Conservation (phyloP, 768 basidiomycete species). For the Serendipita vermifera region DNA sequence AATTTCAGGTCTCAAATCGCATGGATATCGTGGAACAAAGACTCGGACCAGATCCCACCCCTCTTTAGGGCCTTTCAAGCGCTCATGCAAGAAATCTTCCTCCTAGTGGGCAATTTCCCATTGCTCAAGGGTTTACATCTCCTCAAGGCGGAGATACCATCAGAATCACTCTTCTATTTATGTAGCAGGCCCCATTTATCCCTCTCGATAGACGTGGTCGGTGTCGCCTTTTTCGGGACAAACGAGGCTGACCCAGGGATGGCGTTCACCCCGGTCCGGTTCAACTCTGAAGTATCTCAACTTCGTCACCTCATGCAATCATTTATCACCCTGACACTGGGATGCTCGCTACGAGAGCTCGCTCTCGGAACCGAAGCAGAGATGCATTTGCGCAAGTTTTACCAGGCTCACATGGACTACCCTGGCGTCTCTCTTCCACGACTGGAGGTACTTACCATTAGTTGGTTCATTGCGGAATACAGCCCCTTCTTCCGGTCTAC, state of each 20-base stretch:
- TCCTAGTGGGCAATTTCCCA: neutral
- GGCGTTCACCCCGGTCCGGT: no score
- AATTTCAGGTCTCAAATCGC: no score
- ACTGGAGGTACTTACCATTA: neutral
- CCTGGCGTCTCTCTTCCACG: neutral
- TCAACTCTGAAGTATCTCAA: no score
- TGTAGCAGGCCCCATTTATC: neutral
- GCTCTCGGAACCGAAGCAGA: neutral
- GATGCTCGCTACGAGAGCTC: conserved; percentile 3
- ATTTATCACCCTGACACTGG: neutral
- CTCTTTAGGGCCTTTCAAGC: neutral
- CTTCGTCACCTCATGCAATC: neutral
- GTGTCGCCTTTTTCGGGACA: no score
- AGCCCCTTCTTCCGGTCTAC: neutral
- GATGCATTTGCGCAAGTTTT: neutral
- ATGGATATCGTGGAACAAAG: no score
- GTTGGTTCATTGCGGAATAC: neutral
- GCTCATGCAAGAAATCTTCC: neutral
- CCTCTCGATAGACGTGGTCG: no score
- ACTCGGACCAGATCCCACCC: no score
- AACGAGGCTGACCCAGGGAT: no score
- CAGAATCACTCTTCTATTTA: neutral
- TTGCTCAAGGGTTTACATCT: neutral
- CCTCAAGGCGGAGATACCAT: neutral
- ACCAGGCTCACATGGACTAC: neutral